Conservation (phyloP, 2,329 filamentous ascomycete species). For the Pezicula neosporulosa region DNA sequence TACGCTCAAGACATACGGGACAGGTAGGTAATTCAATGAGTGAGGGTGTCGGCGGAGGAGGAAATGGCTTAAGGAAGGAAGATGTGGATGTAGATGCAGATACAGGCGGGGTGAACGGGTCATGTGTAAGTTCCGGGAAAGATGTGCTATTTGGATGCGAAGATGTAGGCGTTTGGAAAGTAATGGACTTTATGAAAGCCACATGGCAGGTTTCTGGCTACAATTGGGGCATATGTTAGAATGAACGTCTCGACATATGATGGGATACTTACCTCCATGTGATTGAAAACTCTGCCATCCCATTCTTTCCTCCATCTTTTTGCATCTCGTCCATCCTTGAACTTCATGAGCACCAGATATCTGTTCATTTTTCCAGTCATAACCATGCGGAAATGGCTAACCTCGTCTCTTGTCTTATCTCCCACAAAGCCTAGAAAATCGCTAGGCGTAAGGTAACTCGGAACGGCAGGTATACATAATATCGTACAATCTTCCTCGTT, state of each 20-base stretch:
- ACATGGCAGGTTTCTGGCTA: conserved; percentile 92
- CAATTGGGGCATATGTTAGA: conserved; percentile 10
- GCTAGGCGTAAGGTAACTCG: conserved; percentile 86
- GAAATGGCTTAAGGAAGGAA: conserved; percentile 50
- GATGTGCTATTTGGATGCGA: conserved; percentile 21
- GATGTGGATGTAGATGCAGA: conserved; percentile 38
- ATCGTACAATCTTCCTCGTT: conserved; percentile 66
- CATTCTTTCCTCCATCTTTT: conserved; percentile 79
- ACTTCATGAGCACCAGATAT: conserved; percentile 96
- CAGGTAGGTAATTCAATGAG: conserved; percentile 92
- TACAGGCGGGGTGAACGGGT: conserved; percentile 47
- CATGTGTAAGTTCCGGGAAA: conserved; percentile 60
- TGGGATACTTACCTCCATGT: conserved; percentile 66
- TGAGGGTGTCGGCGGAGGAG: conserved; percentile 69
- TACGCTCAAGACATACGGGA: conserved; percentile 92
- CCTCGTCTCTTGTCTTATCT: conserved; percentile 77
- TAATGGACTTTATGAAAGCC: conserved; percentile 89
- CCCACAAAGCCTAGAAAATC: conserved; percentile 92
- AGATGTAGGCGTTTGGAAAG: conserved; percentile 55
- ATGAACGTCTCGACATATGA: not conserved
- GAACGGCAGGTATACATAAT: conserved; percentile 89
- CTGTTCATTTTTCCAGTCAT: conserved; percentile 84
- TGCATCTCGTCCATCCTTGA: conserved; percentile 71
- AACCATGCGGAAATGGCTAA: conserved; percentile 93
- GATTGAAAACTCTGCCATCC: conserved; percentile 91